Evolutionary conservation across 441 rosid genomes (phyloP), one percentile per base, ranked within the genome.

Genomic region (Syzygium malaccense): DNA sequence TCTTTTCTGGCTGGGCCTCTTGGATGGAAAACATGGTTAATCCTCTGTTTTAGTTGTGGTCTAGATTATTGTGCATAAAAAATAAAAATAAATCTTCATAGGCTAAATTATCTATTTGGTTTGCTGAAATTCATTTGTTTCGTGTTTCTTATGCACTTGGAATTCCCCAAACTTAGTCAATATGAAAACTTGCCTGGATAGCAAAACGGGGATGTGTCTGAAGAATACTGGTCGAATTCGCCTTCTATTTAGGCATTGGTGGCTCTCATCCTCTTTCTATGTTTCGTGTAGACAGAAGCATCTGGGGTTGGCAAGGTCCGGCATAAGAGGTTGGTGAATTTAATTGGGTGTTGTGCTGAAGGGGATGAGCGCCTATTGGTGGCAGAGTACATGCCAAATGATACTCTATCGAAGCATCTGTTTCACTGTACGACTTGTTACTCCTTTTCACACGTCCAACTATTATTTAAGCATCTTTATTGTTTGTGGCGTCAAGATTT

Each of bases 301-400:
- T 92, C 93, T 55, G 95, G 94, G 26, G 96, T 95, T 87, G 97
- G 97, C 62, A 94, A 95, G 88, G 93, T 95, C n/a, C 92, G 96
- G 80, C 94, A 92, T 88, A 92, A 92, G 92, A 94, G 94, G 90
- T 85, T 95, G 91, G 95, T 93, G 41, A 95, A 94, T 92, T 87
- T 95, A 86, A 94, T 94, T 87, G 97, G 97, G 62, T 94, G 93
- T 64, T 95, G 97, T 49, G 96, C 95, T 56, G 96, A 95, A 86
- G 97, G 95, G 85, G 96, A 94, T 79, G 96, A 95, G 93, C 94
- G 97, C 45, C 86, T 95, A 87, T 91, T 95, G 93, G 96, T 95
- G 66, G 94, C 98, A 53, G 96, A 95, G 89, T 95, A 92, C 91
- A 95, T 95, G 97, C 95, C 95, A 3, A 94, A 94, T 91, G 96